These are phyloP conservation scores for Fusarium penzigii DNA, from an alignment of 2,329 filamentous ascomycete genomes.

Conservation along the genomic window DNA sequence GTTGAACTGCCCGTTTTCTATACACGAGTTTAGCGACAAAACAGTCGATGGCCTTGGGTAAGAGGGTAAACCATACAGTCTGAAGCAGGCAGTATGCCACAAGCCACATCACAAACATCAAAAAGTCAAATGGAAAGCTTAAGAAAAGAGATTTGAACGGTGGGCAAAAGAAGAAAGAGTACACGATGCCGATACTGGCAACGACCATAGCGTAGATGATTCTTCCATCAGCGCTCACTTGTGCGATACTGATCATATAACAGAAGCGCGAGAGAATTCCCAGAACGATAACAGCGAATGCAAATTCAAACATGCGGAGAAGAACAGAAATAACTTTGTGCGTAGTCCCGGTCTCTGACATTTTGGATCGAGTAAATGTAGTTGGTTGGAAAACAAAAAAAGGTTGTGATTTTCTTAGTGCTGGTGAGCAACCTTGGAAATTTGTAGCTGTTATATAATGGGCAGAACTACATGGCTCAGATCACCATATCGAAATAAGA, in stretches of 20 bases:
- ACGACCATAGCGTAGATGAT: conserved; percentile 29
- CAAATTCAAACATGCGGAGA: conserved; percentile 19
- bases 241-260: conserved; percentile 13
- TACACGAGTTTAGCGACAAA: neutral
- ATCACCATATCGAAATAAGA: no score
- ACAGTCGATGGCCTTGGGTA: neutral
- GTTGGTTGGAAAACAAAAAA: no score
- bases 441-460: no score
- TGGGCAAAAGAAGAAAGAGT: conserved; percentile 20
- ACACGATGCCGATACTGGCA: conserved; percentile 30
- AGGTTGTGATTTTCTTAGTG: no score
- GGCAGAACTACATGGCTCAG: no score
- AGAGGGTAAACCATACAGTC: conserved; percentile 12
- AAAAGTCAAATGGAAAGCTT: conserved; percentile 28
- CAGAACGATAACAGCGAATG: conserved; percentile 25
- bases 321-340: conserved; percentile 23
- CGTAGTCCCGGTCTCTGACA: neutral
- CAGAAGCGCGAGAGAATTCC: conserved; percentile 24
- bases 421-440: no score
- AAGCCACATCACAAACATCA: conserved; percentile 31
- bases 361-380: no score
- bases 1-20: conserved; percentile 10
- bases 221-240: conserved; percentile 12
- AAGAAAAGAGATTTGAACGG: conserved; percentile 25
- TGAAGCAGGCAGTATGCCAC: conserved; percentile 29